Percentiles rank a stretch among this genome's conserved stretches.
These are phyloP conservation scores for Sophora flavescens DNA, from an alignment of 306 rosid genomes.

Conservation along the genomic window DNA sequence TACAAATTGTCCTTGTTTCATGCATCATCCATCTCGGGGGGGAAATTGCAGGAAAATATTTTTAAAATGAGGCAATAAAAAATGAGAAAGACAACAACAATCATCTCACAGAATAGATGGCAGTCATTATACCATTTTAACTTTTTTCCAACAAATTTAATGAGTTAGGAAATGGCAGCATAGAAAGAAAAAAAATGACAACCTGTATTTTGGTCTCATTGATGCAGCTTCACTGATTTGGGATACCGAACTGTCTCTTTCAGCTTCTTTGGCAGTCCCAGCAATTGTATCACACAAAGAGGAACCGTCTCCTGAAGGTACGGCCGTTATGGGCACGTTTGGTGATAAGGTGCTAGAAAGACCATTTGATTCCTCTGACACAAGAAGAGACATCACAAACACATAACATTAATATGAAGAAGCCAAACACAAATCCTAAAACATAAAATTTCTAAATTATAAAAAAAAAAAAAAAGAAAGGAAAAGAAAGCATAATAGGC, in stretches of 20 bases:
- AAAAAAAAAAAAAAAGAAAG: neutral
- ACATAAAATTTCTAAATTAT: conserved; percentile 5
- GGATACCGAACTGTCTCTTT: conserved; percentile 26
- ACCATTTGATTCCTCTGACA: conserved; percentile 52
- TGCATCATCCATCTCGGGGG: too few relatives aligned
- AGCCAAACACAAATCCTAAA: neutral
- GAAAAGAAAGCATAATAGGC: conserved; percentile 12
- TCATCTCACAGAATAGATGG: conserved; percentile 8
- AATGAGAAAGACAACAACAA: neutral
- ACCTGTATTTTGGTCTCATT: conserved; percentile 67
- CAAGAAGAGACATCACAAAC: conserved; percentile 24
- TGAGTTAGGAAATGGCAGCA: conserved; percentile 7
- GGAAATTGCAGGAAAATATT: neutral
- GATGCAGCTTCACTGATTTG: conserved; percentile 34
- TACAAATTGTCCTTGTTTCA: too few relatives aligned
- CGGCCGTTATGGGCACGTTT: conserved; percentile 31
- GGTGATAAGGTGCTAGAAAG: conserved; percentile 27
- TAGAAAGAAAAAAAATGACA: neutral
- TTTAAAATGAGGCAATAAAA: neutral
- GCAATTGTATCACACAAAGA: conserved; percentile 22
- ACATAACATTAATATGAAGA: conserved; percentile 8
- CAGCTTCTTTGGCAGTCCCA: conserved; percentile 45
- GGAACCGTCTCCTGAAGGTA: conserved; percentile 28
- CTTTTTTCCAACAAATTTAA: neutral
- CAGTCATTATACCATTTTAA: neutral